A percentile compares a stretch with the other conserved stretches of the same genome.
Evolutionary conservation across 169 alveolate genomes (phyloP).

Genomic region (Cryptosporidium bovis): DNA sequence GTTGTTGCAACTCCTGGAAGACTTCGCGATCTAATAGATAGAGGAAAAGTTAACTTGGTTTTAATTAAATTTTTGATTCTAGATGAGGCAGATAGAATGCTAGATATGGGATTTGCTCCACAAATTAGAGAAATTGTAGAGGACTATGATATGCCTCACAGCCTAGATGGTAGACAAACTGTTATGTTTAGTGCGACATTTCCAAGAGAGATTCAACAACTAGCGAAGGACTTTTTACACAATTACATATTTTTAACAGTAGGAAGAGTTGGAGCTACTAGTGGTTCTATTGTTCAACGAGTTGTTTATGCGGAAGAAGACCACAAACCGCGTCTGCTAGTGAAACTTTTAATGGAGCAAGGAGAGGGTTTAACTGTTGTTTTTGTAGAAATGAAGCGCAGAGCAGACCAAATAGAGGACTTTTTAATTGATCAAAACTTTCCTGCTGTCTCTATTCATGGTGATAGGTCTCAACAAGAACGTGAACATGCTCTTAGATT

Average conservation of each 20-base stretch:
- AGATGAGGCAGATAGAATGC: slow-evolving; percentile 96
- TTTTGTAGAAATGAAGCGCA: slow-evolving; percentile 90
- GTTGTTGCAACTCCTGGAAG: slow-evolving; percentile 97
- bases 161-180: slow-evolving; percentile 87
- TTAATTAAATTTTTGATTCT: slow-evolving; percentile 88
- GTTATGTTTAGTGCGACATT: slow-evolving; percentile 94
- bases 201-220: slow-evolving; percentile 91
- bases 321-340: slow-evolving; percentile 85
- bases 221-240: slow-evolving; percentile 90
- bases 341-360: slow-evolving; percentile 84
- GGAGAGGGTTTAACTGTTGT: slow-evolving; percentile 82
- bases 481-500: slow-evolving; percentile 91
- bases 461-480: slow-evolving; percentile 94
- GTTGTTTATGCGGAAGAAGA: slow-evolving; percentile 89
- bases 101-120: slow-evolving; percentile 96
- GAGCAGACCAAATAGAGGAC: slow-evolving; percentile 89
- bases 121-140: slow-evolving; percentile 87
- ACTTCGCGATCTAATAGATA: slow-evolving; percentile 88
- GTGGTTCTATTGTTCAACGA: slow-evolving; percentile 92
- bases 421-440: slow-evolving; percentile 84
- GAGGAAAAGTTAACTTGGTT: slow-evolving; percentile 81
- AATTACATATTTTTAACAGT: slow-evolving; percentile 90
- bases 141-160: slow-evolving; percentile 85
- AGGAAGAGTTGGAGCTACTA: slow-evolving; percentile 93
- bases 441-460: slow-evolving; percentile 92